Evolutionary conservation across 495 filamentous ascomycete genomes (phyloP).

Genomic region (Penicillium subrubescens): DNA sequence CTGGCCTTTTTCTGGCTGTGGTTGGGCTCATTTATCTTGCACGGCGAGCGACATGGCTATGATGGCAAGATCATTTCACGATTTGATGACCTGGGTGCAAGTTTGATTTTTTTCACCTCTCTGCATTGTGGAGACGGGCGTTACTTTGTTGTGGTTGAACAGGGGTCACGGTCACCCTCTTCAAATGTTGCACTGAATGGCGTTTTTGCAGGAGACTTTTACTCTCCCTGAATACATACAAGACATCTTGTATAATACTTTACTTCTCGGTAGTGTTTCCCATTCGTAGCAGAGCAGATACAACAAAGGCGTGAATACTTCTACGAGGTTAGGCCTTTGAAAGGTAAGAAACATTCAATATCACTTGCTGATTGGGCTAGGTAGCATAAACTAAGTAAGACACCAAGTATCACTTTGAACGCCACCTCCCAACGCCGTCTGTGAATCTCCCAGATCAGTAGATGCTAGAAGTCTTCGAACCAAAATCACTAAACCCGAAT

Average conservation of each 20-base stretch:
- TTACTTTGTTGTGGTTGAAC: background rate
- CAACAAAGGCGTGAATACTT: background rate
- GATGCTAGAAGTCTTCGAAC: background rate
- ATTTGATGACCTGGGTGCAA: conserved; percentile 20
- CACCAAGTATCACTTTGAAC: background rate
- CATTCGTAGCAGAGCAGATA: background rate
- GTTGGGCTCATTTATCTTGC: conserved; percentile 13
- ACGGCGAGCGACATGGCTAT: conserved; percentile 15
- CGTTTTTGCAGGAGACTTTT: conserved; percentile 1
- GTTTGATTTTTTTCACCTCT: conserved; percentile 1
- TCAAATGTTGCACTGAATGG: conserved; percentile 7
- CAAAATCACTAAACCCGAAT: background rate
- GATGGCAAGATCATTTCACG: conserved; percentile 16
- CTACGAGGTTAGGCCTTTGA: background rate
- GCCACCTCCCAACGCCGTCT: background rate
- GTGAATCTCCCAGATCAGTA: background rate
- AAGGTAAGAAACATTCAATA: background rate
- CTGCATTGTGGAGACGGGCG: conserved; percentile 7
- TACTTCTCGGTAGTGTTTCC: background rate
- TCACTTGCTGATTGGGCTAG: background rate
- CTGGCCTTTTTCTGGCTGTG: background rate
- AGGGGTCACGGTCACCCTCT: background rate
- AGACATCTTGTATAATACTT: background rate
- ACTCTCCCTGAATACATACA: conserved; percentile 1
- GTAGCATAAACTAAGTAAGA: background rate